Conservation (phyloP, 1,284 basidiomycete species). For the Fomes fomentarius region DNA sequence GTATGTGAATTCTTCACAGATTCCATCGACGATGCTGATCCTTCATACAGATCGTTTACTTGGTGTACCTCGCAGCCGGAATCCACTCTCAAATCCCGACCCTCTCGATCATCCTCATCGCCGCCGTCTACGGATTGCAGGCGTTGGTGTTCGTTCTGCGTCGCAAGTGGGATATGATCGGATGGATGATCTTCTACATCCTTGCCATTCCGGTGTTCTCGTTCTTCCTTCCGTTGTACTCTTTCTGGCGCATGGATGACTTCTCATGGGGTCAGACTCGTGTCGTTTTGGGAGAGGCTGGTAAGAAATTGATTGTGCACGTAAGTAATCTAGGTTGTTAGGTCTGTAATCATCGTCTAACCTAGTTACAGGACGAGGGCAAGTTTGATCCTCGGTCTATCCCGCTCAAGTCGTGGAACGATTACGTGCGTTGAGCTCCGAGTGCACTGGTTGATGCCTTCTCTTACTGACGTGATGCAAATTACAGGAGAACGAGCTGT, state of each 20-base stretch:
- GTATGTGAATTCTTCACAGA: constrained; percentile 52
- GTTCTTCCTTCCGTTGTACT: constrained; percentile 92
- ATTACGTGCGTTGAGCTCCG: constrained; percentile 72
- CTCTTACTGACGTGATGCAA: not conserved
- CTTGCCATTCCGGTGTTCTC: constrained; percentile 91
- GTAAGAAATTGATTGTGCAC: constrained; percentile 94
- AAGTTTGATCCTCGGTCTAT: constrained; percentile 93
- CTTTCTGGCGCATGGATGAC: constrained; percentile 99
- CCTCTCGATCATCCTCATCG: constrained; percentile 90
- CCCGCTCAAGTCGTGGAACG: constrained; percentile 95
- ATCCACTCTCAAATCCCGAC: constrained; percentile 69
- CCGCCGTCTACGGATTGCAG: constrained; percentile 91
- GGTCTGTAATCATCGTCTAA: constrained; percentile 17
- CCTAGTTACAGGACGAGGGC: constrained; percentile 79
- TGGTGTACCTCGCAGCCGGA: constrained; percentile 77
- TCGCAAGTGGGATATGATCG: constrained; percentile 94
- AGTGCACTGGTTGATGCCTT: not conserved
- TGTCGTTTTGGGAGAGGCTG: constrained; percentile 92
- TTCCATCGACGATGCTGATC: constrained; percentile 14
- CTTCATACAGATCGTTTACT: constrained; percentile 74
- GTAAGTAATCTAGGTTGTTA: constrained; percentile 51
- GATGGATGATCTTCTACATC: constrained; percentile 98
- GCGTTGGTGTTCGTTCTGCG: constrained; percentile 86
- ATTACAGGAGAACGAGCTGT: constrained; percentile 86
- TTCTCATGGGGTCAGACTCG: constrained; percentile 98